Evolutionary conservation across 345 rosid genomes (phyloP), one percentile per base, ranked within the genome.

Genomic region (Eucalyptus fibrosa): DNA sequence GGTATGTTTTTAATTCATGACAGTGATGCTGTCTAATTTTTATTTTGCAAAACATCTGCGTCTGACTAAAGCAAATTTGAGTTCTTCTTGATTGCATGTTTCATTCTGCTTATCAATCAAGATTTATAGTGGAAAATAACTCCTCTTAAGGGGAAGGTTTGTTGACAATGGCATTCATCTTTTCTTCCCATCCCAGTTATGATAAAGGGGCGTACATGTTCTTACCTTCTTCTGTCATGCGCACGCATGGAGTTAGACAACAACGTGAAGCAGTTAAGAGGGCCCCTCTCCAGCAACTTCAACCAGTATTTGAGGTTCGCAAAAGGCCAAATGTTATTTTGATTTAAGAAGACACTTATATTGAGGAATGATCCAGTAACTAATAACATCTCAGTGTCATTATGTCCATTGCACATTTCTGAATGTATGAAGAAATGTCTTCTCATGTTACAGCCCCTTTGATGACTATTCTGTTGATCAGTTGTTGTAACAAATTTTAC

Each of bases 151-250:
- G 56, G 14, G 85, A 77, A 40, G 47, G 85, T 77, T 77, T 77
- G 4, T 77, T 21, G 47, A 77, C 47, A 12, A 21, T 77, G 85
- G 47, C 47, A 77, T 40, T 88, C 56, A 45, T 44, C 16, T 8
- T n/a, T 53, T 60, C 47, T 60, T 90, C 86, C 86, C 44, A 24
- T 89, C 89, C 90, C 94, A 98, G 99, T 60, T 96, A 96, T 88
- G 99, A 98, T 89, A 98, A 93, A 94, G 99, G 99, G 89, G 99
- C 95, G 65, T 94, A 97, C 92, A 91, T 97, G 49, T 96, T 96
- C 92, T 91, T 98, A 89, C 95, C 97, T 82, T 98, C 99, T 55
- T 94, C 94, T 91, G 93, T 97, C 88, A 98, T 98, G 99, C 94
- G 99, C 51, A 97, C 94, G 11, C 99, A 96, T 93, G 99, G 99